Conservation (phyloP, 257 asterid species). For the Solanum appendiculatum region DNA sequence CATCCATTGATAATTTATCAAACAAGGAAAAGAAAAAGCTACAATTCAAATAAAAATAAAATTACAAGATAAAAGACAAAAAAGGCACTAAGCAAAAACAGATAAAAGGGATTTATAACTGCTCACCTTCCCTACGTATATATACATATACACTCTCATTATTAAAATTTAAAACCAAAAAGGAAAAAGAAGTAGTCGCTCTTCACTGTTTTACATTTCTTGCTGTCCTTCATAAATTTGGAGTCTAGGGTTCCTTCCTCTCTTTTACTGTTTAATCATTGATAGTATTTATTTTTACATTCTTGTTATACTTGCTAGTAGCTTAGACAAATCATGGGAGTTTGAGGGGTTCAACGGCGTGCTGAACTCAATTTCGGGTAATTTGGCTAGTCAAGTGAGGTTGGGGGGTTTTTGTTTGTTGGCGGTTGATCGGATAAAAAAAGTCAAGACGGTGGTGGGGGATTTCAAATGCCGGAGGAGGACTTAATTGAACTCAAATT, state of each 20-base stretch:
- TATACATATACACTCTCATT: too few relatives aligned
- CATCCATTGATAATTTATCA: background rate
- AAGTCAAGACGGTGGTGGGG: background rate
- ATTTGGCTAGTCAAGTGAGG: background rate
- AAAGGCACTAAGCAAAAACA: too few relatives aligned
- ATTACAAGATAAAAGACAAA: background rate
- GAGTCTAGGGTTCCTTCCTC: background rate
- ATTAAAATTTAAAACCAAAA: background rate
- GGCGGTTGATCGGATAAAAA: background rate
- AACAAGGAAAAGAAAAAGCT: background rate
- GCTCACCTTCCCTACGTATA: background rate
- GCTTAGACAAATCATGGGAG: background rate
- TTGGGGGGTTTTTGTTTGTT: background rate
- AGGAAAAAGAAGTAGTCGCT: background rate
- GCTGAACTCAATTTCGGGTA: background rate
- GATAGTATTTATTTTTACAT: background rate
- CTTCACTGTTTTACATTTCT: background rate
- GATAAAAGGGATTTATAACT: background rate
- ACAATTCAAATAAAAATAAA: background rate
- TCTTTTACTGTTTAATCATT: background rate
- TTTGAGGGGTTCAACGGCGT: background rate
- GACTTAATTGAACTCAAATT: conserved; percentile 68
- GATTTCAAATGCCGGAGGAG: conserved; percentile 37
- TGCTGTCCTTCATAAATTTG: background rate
- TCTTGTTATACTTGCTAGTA: background rate